These are phyloP conservation scores for Ensete glaucum DNA, from an alignment of 176 grass and related monocot species.

Conservation along the genomic window DNA sequence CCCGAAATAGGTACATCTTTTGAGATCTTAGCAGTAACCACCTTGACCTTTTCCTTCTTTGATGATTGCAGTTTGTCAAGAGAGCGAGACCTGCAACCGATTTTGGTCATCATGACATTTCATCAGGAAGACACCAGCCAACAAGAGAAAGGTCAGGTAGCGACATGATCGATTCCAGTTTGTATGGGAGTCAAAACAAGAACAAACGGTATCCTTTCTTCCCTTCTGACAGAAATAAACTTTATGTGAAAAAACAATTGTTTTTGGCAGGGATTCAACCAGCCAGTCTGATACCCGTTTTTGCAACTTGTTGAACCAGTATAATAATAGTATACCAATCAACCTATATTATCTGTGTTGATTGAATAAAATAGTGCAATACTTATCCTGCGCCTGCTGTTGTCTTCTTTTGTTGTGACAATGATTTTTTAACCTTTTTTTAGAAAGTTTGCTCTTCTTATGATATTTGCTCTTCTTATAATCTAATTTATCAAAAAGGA, in stretches of 20 bases:
- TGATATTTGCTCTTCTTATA: neutral
- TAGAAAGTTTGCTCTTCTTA: neutral
- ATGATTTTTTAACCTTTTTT: neutral
- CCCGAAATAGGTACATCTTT: neutral
- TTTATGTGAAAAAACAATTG: too few relatives aligned
- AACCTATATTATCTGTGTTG: neutral
- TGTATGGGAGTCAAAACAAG: slow-evolving; percentile 24
- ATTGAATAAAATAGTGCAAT: neutral
- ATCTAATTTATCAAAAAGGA: neutral
- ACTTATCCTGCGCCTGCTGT: neutral
- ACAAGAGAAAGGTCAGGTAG: slow-evolving; percentile 52
- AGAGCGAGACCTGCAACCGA: slow-evolving; percentile 28
- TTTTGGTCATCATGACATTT: slow-evolving; percentile 14
- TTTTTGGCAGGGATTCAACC: too few relatives aligned
- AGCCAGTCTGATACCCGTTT: too few relatives aligned
- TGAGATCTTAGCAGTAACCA: slow-evolving; percentile 3
- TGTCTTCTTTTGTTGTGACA: neutral
- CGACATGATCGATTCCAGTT: slow-evolving; percentile 28
- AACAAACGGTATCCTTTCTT: slow-evolving; percentile 46
- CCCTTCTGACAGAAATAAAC: neutral
- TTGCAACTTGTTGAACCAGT: neutral
- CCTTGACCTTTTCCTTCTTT: slow-evolving; percentile 18
- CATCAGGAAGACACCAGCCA: slow-evolving; percentile 29
- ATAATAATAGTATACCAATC: neutral
- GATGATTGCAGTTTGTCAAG: slow-evolving; percentile 49